Percentiles rank a stretch among this genome's conserved stretches.
Evolutionary conservation across 2,329 filamentous ascomycete species (phyloP).

Genomic region (Fonsecaea multimorphosa): DNA sequence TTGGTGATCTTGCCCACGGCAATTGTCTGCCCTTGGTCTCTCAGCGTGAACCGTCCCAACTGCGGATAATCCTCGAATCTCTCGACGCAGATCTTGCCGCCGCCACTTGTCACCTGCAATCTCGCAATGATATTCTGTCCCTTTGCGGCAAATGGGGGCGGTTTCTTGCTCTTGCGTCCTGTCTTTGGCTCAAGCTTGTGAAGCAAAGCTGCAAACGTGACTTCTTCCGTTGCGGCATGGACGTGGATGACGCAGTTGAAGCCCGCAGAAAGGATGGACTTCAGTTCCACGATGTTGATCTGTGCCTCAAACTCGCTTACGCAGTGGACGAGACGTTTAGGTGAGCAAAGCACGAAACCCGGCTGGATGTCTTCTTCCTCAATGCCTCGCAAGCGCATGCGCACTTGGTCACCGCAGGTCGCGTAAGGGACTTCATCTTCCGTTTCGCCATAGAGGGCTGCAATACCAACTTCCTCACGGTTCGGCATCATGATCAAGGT

Average conservation of each 20-base stretch:
- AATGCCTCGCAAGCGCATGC: conserved; percentile 86
- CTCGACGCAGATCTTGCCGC: conserved; percentile 89
- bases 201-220: conserved; percentile 84
- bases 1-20: conserved; percentile 99
- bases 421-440: conserved; percentile 86
- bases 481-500: conserved; percentile 95
- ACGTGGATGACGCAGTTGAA: conserved; percentile 99
- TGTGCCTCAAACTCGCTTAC: conserved; percentile 92
- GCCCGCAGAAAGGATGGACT: conserved; percentile 89
- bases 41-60: conserved; percentile 85
- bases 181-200: conserved; percentile 97
- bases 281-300: conserved; percentile 92
- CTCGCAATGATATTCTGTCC: conserved; percentile 88
- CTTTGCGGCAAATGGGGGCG: conserved; percentile 85
- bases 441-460: conserved; percentile 90
- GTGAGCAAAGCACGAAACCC: conserved; percentile 94
- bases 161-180: conserved; percentile 86
- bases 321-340: conserved; percentile 90
- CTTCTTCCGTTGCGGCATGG: conserved; percentile 95
- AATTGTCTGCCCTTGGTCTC: conserved; percentile 98
- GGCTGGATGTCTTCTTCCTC: conserved; percentile 97
- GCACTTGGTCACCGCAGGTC: conserved; percentile 93
- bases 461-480: conserved; percentile 76
- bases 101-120: conserved; percentile 83
- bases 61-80: conserved; percentile 95